Base-by-base conservation (phyloP, 495 filamentous ascomycete genomes). In the Hypoxylon trugodes region DNA sequence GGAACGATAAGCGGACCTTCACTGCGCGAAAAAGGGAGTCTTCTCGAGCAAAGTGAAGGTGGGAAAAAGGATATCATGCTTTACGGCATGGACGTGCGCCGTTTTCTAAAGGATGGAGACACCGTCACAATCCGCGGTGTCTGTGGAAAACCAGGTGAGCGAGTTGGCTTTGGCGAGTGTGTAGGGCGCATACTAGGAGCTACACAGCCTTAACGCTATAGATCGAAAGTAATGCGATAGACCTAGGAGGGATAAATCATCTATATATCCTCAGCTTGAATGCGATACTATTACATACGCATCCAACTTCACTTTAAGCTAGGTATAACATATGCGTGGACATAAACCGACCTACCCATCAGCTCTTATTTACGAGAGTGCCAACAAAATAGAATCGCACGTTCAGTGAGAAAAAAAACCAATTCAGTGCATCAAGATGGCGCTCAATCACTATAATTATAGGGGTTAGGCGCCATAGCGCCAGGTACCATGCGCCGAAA, bases 21-120 rank as follows among this genome's bases (percentile, higher is more conserved):
- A 12, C 69, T 73, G 1, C 74, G 76, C 13, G 83, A 86, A 36
- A 67, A 85, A 61, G 94, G 94, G 3, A 91, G 91, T 75, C 64
- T 97, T 53, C 78, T 97, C 22, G 94, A 98, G 79, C 86, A 91
- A 73, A 94, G 81, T 2, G 82, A 85, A 65, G 76, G 76, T 24
- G 83, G 83, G 0, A 95, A 90, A 78, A 81, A 81, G 43, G 81
- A 87, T 5, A 77, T 91, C 19, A 79, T 85, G 73, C 78, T 94
- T 19, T 78, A 81, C 0, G 89, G 88, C 33, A 90, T 87, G 62
- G 89, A 89, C 28, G 81, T 89, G 63, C 83, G 94, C 40, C 79
- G 77, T 33, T 97, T 93, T 71, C 75, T 98, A 38, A 84, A 91
- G 72, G 93, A 98, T 72, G 93, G 93, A 0, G 94, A 98, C 69